Percentiles rank a stretch among this genome's conserved stretches.
Evolutionary conservation across 331 rosid species (phyloP).

Genomic region (Erythrophleum ivorense): DNA sequence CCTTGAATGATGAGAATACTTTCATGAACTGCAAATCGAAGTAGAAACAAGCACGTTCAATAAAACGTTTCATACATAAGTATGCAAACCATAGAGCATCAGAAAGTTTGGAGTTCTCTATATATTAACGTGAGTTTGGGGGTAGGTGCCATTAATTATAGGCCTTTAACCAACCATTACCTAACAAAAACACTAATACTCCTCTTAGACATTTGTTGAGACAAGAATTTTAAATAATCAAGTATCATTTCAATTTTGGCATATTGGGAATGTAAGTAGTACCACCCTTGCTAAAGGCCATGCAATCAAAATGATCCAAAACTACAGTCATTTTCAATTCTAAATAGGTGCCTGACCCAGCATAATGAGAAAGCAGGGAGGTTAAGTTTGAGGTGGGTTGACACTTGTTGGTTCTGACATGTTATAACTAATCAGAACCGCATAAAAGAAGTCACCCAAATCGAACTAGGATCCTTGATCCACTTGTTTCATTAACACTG

Average conservation of each 20-base stretch:
- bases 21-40: conserved; percentile 64
- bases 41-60: conserved; percentile 36
- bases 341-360: neutral
- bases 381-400: neutral
- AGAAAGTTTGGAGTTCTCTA: neutral
- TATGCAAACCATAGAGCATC: neutral
- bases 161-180: conserved; percentile 5
- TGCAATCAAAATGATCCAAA: neutral
- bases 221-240: neutral
- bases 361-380: neutral
- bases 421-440: neutral
- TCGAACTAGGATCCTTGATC: neutral
- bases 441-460: neutral
- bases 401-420: neutral
- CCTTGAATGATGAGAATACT: conserved; percentile 79
- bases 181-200: neutral
- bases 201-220: neutral
- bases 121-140: neutral
- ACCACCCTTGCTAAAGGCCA: neutral
- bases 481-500: neutral
- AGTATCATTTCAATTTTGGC: neutral
- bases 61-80: conserved; percentile 4
- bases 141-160: neutral
- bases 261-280: neutral
- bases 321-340: neutral